Percentiles rank a stretch among this genome's conserved stretches.
Evolutionary conservation across 805 yeast genomes (phyloP).

Genomic region (Nakazawaea wyomingensis): DNA sequence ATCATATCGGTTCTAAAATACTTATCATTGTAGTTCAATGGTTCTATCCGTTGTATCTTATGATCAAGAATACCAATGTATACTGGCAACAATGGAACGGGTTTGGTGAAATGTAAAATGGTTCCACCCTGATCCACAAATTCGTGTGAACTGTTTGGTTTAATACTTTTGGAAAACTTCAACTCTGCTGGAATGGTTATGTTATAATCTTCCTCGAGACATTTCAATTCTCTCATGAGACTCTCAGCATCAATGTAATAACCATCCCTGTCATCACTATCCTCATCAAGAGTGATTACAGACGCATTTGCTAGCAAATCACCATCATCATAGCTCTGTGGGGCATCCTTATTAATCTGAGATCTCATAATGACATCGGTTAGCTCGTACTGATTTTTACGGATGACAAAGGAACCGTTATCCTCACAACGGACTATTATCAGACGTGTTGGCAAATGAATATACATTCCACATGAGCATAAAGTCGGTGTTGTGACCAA

Average conservation of each 20-base stretch:
- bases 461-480: slow-evolving; percentile 6
- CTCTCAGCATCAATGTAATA: background rate
- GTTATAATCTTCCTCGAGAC: slow-evolving; percentile 6
- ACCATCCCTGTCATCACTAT: background rate
- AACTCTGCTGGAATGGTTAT: slow-evolving; percentile 6
- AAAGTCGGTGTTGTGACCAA: slow-evolving; percentile 7
- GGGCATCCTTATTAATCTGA: background rate
- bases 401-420: slow-evolving; percentile 10
- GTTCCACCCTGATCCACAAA: background rate
- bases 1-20: slow-evolving; percentile 1
- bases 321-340: background rate
- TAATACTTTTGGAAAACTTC: background rate
- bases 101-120: background rate
- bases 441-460: slow-evolving; percentile 9
- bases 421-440: slow-evolving; percentile 2
- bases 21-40: slow-evolving; percentile 1
- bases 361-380: slow-evolving; percentile 3
- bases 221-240: slow-evolving; percentile 1
- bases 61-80: slow-evolving; percentile 8
- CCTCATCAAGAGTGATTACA: background rate
- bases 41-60: background rate
- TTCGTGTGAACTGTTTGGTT: background rate
- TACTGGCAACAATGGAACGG: slow-evolving; percentile 5
- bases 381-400: slow-evolving; percentile 8
- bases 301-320: background rate